Conservation (phyloP, 129 eudicot species). For the Tagetes erecta region DNA sequence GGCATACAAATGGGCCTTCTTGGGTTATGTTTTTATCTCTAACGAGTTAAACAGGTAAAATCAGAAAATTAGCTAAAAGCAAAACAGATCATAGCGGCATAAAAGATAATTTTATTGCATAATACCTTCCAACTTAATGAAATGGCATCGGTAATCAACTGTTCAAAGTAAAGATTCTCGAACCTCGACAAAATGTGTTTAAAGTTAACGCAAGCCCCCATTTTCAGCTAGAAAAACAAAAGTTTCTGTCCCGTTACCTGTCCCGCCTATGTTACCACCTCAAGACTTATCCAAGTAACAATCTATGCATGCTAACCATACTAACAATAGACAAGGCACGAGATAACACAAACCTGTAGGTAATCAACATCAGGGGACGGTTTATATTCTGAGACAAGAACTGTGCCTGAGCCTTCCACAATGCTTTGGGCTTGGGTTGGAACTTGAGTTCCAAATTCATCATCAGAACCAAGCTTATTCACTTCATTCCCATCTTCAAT, state of each 20-base stretch:
- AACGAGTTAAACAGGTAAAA: not conserved
- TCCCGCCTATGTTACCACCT: not conserved
- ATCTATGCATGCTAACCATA: not conserved
- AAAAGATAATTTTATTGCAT: not conserved
- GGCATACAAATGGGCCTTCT: not conserved
- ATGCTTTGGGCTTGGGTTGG: conserved; percentile 82
- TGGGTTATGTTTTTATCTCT: not conserved
- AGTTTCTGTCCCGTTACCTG: not conserved
- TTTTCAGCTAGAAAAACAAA: not conserved
- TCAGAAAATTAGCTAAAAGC: not conserved
- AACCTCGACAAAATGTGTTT: not conserved
- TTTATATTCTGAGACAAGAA: conserved; percentile 70
- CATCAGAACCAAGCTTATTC: conserved; percentile 80
- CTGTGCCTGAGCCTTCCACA: conserved; percentile 69
- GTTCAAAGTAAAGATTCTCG: not conserved
- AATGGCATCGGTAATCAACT: not conserved
- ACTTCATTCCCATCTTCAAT: conserved; percentile 51
- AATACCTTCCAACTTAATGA: not conserved
- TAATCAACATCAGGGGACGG: conserved; percentile 93
- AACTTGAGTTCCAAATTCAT: conserved; percentile 53
- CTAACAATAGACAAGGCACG: not conserved
- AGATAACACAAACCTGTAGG: conserved; percentile 64
- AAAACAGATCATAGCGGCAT: not conserved
- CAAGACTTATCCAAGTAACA: not conserved
- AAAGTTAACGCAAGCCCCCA: not conserved